Evolutionary conservation across 768 basidiomycete species (phyloP), one percentile per base, ranked within the genome.

Genomic region (Suillus fuscotomentosus): DNA sequence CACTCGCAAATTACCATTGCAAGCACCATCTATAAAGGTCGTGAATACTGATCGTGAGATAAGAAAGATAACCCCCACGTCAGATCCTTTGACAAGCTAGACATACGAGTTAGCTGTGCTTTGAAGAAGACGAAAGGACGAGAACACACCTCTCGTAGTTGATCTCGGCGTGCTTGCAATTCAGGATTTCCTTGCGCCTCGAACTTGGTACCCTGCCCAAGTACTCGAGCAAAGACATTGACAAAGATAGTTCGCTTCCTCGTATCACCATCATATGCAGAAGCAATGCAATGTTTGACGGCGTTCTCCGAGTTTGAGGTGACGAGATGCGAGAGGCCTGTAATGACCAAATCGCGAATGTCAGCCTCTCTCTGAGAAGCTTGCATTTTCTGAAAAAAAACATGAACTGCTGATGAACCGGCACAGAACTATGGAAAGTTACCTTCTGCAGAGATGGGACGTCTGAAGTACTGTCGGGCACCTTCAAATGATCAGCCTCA

Each of bases 1-100:
- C 89, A 86, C 71, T 97, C 94, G 73, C 92, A 93, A 45, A 97
- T 90, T 3, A 94, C 92, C 70, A 95, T 77, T 1, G 92, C 92
- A 50, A 95, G 81, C 1, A 86, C 82, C 82, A 93, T 85, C 92
- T 92, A 69, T 24, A 24, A 56, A 34, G 41, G 10, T 42, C 5
- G 51, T 76, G 17, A 70, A 59, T 66, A 51, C 63, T 24, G 20
- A 55, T 7, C 59, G 47, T 36, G 41, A 34, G 11, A 24, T 60
- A 38, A 59, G 14, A 60, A 20, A 38, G 14, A 43, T 24, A 64
- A 45, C 9, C 69, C 88, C 72, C 74, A 92, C 91, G 69, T 92
- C 88, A 11, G 87, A 85, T 6, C 86, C 88, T 73, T 86, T 88
- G 48, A 93, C 88, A 64, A 93, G 77, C 91, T 93, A 61, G 10